Evolutionary conservation across 345 rosid species (phyloP).

Genomic region (Brassica napus): DNA sequence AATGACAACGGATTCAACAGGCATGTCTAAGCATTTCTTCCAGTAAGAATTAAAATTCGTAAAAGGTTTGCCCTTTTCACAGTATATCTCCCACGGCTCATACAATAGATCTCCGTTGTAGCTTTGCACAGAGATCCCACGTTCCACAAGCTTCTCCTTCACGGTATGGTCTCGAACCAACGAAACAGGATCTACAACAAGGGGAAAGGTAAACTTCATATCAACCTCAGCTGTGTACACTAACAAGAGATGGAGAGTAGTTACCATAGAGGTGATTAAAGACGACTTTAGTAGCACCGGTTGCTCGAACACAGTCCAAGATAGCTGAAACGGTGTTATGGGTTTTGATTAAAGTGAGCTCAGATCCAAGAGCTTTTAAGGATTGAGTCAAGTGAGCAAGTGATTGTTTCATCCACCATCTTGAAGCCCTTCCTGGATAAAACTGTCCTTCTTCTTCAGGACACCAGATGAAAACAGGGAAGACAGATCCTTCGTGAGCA

Average conservation of each 20-base stretch:
- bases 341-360: slow-evolving; percentile 66
- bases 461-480: slow-evolving; percentile 89
- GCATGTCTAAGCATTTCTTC: slow-evolving; percentile 72
- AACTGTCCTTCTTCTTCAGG: slow-evolving; percentile 90
- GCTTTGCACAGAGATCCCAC: slow-evolving; percentile 84
- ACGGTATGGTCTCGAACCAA: slow-evolving; percentile 79
- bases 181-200: slow-evolving; percentile 66
- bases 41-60: slow-evolving; percentile 68
- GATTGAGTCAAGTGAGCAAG: slow-evolving; percentile 65
- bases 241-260: not conserved
- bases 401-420: slow-evolving; percentile 99
- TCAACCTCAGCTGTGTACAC: not conserved
- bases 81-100: slow-evolving; percentile 92
- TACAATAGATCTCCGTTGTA: slow-evolving; percentile 83
- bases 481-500: slow-evolving; percentile 71
- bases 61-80: slow-evolving; percentile 68
- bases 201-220: not conserved
- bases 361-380: slow-evolving; percentile 73
- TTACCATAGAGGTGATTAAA: slow-evolving; percentile 89
- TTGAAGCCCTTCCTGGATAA: slow-evolving; percentile 86
- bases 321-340: slow-evolving; percentile 68
- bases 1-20: slow-evolving; percentile 58
- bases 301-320: slow-evolving; percentile 59
- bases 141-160: slow-evolving; percentile 69
- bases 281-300: slow-evolving; percentile 72